These are phyloP conservation scores for Laguncularia racemosa DNA, from an alignment of 345 rosid species.

Conservation along the genomic window DNA sequence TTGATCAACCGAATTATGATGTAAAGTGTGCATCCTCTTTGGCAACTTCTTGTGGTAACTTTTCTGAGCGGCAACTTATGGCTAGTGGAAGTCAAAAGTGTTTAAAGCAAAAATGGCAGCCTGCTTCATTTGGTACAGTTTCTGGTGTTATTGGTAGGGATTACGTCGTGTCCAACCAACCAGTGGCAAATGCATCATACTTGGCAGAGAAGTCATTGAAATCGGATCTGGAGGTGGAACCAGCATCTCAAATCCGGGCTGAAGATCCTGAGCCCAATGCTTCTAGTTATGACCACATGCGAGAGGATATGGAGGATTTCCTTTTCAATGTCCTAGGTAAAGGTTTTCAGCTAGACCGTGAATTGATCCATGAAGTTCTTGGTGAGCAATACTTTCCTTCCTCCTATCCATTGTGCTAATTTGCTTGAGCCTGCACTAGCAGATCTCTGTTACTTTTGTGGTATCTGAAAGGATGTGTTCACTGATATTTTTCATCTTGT, in stretches of 20 bases:
- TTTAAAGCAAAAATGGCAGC: conserved; percentile 27
- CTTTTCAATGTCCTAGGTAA: conserved; percentile 43
- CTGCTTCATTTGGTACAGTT: conserved; percentile 42
- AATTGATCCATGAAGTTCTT: conserved; percentile 30
- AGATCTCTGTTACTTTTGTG: not conserved
- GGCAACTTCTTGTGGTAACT: conserved; percentile 9
- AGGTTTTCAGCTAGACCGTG: conserved; percentile 36
- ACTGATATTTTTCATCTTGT: conserved; percentile 17
- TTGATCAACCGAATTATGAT: conserved; percentile 10
- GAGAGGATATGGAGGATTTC: conserved; percentile 36
- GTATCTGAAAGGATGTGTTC: not conserved
- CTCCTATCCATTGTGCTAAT: not conserved
- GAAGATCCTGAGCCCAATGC: conserved; percentile 13
- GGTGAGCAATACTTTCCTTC: conserved; percentile 23
- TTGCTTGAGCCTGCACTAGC: conserved; percentile 1
- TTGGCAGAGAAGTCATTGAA: conserved; percentile 29
- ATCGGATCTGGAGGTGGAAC: conserved; percentile 29
- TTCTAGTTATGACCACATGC: conserved; percentile 20
- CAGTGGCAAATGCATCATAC: conserved; percentile 20
- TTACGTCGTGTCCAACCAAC: conserved; percentile 19
- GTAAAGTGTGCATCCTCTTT: conserved; percentile 9
- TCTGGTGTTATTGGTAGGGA: conserved; percentile 41
- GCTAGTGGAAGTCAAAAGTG: conserved; percentile 20
- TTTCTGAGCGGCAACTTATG: conserved; percentile 7
- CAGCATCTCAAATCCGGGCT: conserved; percentile 23